Evolutionary conservation across 768 basidiomycete species (phyloP), one percentile per base, ranked within the genome.

Genomic region (Leccinum fibrillosum): DNA sequence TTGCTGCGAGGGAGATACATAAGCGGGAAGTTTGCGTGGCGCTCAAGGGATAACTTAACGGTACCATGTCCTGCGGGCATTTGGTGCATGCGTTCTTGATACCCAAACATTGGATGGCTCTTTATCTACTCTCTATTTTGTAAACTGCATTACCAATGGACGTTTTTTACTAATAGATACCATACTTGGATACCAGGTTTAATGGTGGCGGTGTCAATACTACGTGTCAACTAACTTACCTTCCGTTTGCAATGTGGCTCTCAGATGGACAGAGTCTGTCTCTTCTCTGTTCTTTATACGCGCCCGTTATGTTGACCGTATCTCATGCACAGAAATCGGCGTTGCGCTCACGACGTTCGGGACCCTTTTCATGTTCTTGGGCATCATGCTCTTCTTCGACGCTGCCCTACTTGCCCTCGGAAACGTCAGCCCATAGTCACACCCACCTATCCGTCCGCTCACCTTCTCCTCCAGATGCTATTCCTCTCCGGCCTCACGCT

Each of bases 281-380:
- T 35, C 6, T 30, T 25, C 44, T 26, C 25, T 25, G 13, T 25
- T 15, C 7, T 4, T 11, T 34, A 54, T 12, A 47, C 49, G 37
- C 23, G 25, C 42, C 45, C 35, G 26, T 39, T 26, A 15, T n/a
- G 39, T 57, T 54, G n/a, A 49, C 56, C 32, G 42, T 53, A 50
- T 26, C 49, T 4, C 19, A n/a, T 57, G 57, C 57, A 57, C 72
- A 95, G 93, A 96, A 80, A 96, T 97, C 65, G 94, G 96, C 65
- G 95, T 98, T 58, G 95, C 93, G 52, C 85, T 98, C 63, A 98
- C 96, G 47, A 91, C 94, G 17, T 97, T 97, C 66, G 97, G 97
- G 54, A 87, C 82, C 39, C 79, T 96, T 59, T 99, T 99, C 80
- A 96, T 98, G 90, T 80, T 98, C 68, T 81, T 99, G 39, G 97